Percentiles rank a stretch among this genome's conserved stretches.
Conservation (phyloP, 2,329 filamentous ascomycete genomes). For the Diaporthe amygdali region DNA sequence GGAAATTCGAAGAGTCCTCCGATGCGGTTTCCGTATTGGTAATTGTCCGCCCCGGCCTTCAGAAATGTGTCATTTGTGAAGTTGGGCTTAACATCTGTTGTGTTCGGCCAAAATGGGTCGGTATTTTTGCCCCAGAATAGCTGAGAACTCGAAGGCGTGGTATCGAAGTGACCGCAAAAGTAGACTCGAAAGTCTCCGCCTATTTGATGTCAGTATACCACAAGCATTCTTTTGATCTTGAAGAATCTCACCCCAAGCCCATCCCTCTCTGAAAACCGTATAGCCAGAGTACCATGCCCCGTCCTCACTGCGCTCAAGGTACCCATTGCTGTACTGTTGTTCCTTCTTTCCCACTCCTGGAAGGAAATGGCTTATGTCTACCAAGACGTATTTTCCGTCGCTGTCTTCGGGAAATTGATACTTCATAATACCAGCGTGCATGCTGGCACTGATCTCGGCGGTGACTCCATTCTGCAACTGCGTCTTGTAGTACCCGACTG, state of each 20-base stretch:
- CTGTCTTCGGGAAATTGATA: conserved; percentile 59
- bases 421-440: conserved; percentile 61
- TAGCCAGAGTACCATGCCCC: neutral
- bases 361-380: conserved; percentile 69
- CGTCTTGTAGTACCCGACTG: conserved; percentile 67
- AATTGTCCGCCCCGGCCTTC: conserved; percentile 34
- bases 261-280: neutral
- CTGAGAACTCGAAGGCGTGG: conserved; percentile 29
- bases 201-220: neutral
- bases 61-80: conserved; percentile 35
- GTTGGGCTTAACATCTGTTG: conserved; percentile 40
- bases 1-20: conserved; percentile 60
- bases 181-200: conserved; percentile 48
- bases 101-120: conserved; percentile 25
- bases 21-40: conserved; percentile 45
- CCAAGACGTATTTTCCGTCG: conserved; percentile 53
- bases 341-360: conserved; percentile 18
- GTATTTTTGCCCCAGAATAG: conserved; percentile 5
- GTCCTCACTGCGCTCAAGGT: neutral
- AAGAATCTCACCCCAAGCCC: neutral
- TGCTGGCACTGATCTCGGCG: conserved; percentile 61
- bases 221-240: fast-evolving
- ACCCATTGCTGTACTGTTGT: conserved; percentile 14
- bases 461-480: conserved; percentile 57
- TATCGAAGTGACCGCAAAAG: conserved; percentile 66